Conservation (phyloP, 139 green algal genomes). For the Ettlia oleoabundans region DNA sequence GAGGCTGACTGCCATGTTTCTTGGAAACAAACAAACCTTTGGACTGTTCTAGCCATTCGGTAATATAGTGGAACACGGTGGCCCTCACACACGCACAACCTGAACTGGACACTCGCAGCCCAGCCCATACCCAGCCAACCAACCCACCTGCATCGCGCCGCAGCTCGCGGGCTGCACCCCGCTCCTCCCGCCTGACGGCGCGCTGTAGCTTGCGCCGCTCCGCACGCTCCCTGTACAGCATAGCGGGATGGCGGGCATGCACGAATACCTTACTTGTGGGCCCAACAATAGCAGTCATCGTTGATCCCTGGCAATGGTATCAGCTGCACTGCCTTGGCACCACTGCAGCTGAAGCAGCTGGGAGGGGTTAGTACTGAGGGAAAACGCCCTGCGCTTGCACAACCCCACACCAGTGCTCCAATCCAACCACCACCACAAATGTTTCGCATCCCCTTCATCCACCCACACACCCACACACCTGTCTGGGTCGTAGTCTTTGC, state of each 20-base stretch:
- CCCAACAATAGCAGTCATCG: no score
- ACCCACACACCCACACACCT: slow-evolving; percentile 24
- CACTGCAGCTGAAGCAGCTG: neutral
- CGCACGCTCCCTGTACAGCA: slow-evolving; percentile 59
- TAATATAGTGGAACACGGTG: no score
- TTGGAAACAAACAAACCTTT: no score
- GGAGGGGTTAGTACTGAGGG: no score
- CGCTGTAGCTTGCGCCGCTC: slow-evolving; percentile 72
- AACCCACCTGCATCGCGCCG: slow-evolving; percentile 71
- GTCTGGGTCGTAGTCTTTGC: slow-evolving; percentile 87
- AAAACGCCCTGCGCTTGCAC: no score
- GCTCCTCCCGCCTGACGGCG: slow-evolving; percentile 69
- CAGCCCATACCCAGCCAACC: neutral
- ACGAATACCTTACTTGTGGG: neutral
- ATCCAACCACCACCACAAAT: no score
- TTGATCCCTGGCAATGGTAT: no score
- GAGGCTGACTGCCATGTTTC: no score
- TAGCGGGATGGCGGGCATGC: neutral
- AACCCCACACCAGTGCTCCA: no score
- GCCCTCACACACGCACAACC: neutral
- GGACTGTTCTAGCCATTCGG: no score
- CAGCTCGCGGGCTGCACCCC: slow-evolving; percentile 89
- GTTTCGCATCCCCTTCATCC: neutral
- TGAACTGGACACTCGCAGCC: neutral
- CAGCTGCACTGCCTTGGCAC: neutral